Conservation (phyloP, 169 alveolate species). For the Plasmodium coatneyi region DNA sequence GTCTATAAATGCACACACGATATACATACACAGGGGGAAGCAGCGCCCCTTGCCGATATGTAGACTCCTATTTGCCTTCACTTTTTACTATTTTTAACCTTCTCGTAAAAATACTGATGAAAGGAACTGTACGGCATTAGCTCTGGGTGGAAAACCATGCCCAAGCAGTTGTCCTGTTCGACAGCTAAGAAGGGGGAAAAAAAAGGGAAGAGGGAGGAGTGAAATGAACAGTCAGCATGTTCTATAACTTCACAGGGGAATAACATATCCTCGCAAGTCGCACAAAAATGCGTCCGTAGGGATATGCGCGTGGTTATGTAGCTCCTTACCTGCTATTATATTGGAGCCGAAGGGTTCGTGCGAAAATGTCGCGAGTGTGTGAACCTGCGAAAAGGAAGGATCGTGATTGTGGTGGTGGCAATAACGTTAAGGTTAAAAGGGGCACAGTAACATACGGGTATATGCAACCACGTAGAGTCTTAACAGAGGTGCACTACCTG, state of each 20-base stretch:
- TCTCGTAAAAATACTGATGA: slow-evolving; percentile 58
- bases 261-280: background rate
- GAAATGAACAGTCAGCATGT: background rate
- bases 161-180: slow-evolving; percentile 59
- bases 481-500: slow-evolving; percentile 15
- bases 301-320: background rate
- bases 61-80: background rate
- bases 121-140: slow-evolving; percentile 55
- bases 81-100: slow-evolving; percentile 30
- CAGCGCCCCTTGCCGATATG: background rate
- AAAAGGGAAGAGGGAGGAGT: background rate
- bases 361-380: slow-evolving; percentile 52
- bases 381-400: slow-evolving; percentile 5
- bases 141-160: slow-evolving; percentile 66
- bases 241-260: background rate
- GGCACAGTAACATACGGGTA: background rate
- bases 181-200: slow-evolving; percentile 23
- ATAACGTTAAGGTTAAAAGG: background rate
- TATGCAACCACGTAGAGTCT: background rate
- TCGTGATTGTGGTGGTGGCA: background rate
- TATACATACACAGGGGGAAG: background rate
- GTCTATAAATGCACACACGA: background rate
- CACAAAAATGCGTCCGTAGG: background rate
- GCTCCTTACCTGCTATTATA: slow-evolving; percentile 40
- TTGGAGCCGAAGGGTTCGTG: slow-evolving; percentile 32